A percentile compares a stretch with the other conserved stretches of the same genome.
These are phyloP conservation scores for Eimeria brunetti DNA, from an alignment of 169 alveolate species.

Conservation along the genomic window DNA sequence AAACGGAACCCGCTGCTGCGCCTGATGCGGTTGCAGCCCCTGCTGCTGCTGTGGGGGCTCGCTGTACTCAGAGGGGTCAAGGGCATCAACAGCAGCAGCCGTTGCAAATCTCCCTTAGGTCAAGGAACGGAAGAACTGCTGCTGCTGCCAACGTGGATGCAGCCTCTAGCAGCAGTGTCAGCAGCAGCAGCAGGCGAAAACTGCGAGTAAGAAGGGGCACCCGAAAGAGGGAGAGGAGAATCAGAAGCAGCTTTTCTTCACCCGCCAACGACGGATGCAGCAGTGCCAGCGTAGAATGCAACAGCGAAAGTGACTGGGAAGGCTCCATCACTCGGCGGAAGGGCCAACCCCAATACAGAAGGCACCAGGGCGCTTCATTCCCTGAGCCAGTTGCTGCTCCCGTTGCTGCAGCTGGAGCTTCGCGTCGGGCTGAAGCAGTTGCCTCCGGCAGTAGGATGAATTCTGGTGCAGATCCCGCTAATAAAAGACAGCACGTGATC, in stretches of 20 bases:
- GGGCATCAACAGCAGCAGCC: constrained; percentile 15
- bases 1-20: not conserved
- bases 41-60: not conserved
- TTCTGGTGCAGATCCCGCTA: not conserved
- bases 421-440: not conserved
- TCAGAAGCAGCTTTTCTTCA: not conserved
- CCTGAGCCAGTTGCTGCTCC: not conserved
- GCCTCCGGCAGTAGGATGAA: not conserved
- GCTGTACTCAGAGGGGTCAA: not conserved
- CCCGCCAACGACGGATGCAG: constrained; percentile 23
- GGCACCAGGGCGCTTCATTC: not conserved
- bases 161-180: not conserved
- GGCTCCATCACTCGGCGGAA: constrained; percentile 6
- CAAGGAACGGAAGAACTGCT: constrained; percentile 8
- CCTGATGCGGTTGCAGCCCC: not conserved
- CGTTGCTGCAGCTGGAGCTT: constrained; percentile 12
- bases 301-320: constrained; percentile 71
- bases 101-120: not conserved
- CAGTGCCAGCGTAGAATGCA: constrained; percentile 36
- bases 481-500: not conserved
- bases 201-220: not conserved
- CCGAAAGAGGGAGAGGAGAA: not conserved
- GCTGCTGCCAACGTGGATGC: constrained; percentile 17
- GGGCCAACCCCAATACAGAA: not conserved
- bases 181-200: constrained; percentile 3